phyloP scores from a whole-genome alignment of 805 yeast genomes.

The Schwanniomyces polymorphus region DNA sequence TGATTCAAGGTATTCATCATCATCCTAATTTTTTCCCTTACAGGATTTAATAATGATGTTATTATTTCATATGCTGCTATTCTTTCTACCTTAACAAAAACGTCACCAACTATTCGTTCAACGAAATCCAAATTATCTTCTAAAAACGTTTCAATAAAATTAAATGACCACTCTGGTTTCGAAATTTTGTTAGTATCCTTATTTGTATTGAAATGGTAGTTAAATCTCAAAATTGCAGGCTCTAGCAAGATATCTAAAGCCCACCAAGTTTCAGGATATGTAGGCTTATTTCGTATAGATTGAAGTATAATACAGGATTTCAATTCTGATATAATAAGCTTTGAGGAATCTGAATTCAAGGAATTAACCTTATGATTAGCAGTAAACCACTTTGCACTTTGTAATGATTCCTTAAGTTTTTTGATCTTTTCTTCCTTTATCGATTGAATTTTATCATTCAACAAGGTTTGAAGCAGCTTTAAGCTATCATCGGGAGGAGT shows the following conservation, averaged over 20 bases:
- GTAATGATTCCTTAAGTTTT: constrained; percentile 10
- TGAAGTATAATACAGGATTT: constrained; percentile 31
- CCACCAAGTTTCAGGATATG: constrained; percentile 46
- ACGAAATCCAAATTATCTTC: constrained; percentile 39
- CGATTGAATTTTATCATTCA: constrained; percentile 6
- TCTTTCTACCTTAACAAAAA: constrained; percentile 24
- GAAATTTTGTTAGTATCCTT: constrained; percentile 62
- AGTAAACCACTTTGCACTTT: constrained; percentile 24
- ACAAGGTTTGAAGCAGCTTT: constrained; percentile 1
- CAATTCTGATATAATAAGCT: constrained; percentile 2
- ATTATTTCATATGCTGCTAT: constrained; percentile 41
- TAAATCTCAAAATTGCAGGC: constrained; percentile 51
- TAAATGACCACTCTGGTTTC: constrained; percentile 72
- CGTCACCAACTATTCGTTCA: constrained; percentile 35
- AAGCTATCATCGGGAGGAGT: neutral
- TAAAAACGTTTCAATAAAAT: constrained; percentile 47
- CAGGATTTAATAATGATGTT: constrained; percentile 45
- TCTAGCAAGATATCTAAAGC: constrained; percentile 47
- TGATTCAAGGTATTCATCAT: constrained; percentile 24
- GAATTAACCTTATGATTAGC: constrained; percentile 8
- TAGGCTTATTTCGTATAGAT: constrained; percentile 21
- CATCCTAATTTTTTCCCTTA: constrained; percentile 41
- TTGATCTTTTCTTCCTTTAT: constrained; percentile 7
- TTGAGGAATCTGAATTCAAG: constrained; percentile 1
- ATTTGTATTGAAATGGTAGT: constrained; percentile 58